Evolutionary conservation across 73 alveolate genomes (phyloP).

Genomic region (Breviolum minutum): DNA sequence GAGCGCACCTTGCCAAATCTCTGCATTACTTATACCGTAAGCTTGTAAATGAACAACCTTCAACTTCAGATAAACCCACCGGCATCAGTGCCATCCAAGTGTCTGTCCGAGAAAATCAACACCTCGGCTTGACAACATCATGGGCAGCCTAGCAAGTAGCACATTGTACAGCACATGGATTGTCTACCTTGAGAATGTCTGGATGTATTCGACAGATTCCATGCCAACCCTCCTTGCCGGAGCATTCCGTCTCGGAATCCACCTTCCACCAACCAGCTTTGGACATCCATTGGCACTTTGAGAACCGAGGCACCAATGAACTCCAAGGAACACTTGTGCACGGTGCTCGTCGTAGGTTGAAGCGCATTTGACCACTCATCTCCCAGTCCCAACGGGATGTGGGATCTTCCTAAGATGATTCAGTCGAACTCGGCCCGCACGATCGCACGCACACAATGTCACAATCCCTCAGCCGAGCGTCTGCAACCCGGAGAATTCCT

Average conservation of each 20-base stretch:
- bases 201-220: too few relatives aligned
- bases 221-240: too few relatives aligned
- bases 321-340: conserved; percentile 30
- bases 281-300: neutral
- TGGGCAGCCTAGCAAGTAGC: neutral
- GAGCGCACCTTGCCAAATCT: too few relatives aligned
- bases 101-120: conserved; percentile 43
- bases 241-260: too few relatives aligned
- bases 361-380: conserved; percentile 84
- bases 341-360: conserved; percentile 63
- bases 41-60: too few relatives aligned
- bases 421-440: neutral
- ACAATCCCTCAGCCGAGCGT: neutral
- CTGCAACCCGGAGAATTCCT: conserved; percentile 69
- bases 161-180: too few relatives aligned
- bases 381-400: conserved; percentile 87
- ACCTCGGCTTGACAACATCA: neutral
- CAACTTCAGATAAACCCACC: too few relatives aligned
- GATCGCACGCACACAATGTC: neutral
- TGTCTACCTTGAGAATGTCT: too few relatives aligned
- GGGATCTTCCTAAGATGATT: conserved; percentile 13
- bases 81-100: neutral
- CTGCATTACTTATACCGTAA: too few relatives aligned
- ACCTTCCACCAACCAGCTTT: neutral
- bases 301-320: conserved; percentile 10